Evolutionary conservation across 306 rosid species (phyloP), one percentile per base, ranked within the genome.

Genomic region (Oxytropis ochrocephala): DNA sequence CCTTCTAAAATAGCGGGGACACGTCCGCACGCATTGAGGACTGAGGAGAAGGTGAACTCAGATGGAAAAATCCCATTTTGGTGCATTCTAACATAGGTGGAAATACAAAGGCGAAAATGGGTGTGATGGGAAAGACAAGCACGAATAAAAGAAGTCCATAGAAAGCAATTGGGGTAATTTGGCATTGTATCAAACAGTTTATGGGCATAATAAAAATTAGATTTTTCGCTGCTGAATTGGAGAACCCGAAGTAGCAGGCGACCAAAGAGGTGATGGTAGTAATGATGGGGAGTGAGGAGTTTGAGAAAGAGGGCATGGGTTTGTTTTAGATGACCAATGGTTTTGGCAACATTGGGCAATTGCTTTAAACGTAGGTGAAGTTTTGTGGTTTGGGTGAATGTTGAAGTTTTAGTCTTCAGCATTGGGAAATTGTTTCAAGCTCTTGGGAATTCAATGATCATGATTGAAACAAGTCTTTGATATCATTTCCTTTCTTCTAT

Each of bases 11-110:
- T 1, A 0, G 77, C 83, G 0, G 74, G 85, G 14, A 80, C 44
- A n/a, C 89, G 82, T 57, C 88, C 89, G 16, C 91, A 86, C 0
- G 91, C 93, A 8, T 64, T 86, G 73, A 88, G 89, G 32, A 88
- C 87, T 0, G 92, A 78, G 8, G 96, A 83, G 75, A 86, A 85
- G 36, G 97, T 86, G 69, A 85, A 86, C 59, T 53, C 85, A 2
- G 89, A 85, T 55, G 88, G 91, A 0, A 33, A 62, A 11, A 91
- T 51, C 8, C 82, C 85, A 41, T 29, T 73, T 69, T 54, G 73
- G 60, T 85, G 93, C 97, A 91, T 86, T 69, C 69, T 60, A 54
- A 85, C 79, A 39, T 80, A 88, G 35, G 82, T 68, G 46, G 78
- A 72, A 61, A 91, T 63, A 43, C 88, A 79, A 50, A 70, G 73